These are phyloP conservation scores for Citeromyces matritensis DNA, from an alignment of 805 yeast species.

Conservation along the genomic window DNA sequence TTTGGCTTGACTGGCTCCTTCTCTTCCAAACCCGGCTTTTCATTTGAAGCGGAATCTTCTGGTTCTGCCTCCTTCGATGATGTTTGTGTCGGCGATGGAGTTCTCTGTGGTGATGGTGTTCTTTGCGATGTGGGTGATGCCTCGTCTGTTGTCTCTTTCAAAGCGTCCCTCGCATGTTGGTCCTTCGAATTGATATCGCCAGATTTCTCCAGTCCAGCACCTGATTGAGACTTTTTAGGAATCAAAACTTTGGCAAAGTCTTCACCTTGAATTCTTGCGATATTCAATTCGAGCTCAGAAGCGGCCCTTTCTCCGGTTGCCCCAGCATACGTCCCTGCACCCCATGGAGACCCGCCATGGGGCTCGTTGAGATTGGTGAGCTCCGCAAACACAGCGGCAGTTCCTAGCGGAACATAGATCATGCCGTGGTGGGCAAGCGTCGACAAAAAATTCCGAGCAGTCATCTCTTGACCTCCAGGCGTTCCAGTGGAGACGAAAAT, in stretches of 20 bases:
- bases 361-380: slow-evolving; percentile 41
- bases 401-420: slow-evolving; percentile 69
- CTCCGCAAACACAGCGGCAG: slow-evolving; percentile 37
- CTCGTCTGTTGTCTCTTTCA: no score
- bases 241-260: slow-evolving; percentile 26
- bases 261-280: slow-evolving; percentile 57
- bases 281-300: slow-evolving; percentile 41
- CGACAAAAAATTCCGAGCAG: slow-evolving; percentile 50
- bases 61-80: no score
- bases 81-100: no score
- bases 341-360: slow-evolving; percentile 79
- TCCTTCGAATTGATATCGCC: no score
- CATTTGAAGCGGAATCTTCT: no score
- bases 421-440: slow-evolving; percentile 69
- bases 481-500: slow-evolving; percentile 63
- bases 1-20: no score
- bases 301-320: slow-evolving; percentile 65
- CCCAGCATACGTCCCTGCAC: slow-evolving; percentile 73
- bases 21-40: no score
- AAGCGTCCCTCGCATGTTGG: no score
- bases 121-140: no score
- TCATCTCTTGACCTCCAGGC: slow-evolving; percentile 77
- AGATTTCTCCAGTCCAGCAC: no score
- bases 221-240: no score
- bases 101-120: no score